Evolutionary conservation across 1,139 yeast species (phyloP).

Genomic region (Kodamaea derodonti): DNA sequence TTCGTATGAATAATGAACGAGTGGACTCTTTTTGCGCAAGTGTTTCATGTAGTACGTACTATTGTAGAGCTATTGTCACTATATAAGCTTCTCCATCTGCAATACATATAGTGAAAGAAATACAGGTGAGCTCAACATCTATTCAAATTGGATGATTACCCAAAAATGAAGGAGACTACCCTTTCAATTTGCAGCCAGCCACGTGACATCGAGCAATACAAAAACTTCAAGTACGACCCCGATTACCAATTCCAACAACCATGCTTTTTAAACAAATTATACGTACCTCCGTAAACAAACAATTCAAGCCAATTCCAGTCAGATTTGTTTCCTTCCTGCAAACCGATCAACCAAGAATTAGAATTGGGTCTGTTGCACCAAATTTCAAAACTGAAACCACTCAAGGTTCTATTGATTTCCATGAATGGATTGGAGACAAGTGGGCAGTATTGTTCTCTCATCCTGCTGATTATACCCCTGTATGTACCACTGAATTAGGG

Average conservation of each 20-base stretch:
- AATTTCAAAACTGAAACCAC: conserved; percentile 74
- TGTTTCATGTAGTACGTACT: no score
- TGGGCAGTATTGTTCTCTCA: conserved; percentile 84
- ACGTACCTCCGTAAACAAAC: conserved; percentile 8
- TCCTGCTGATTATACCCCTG: conserved; percentile 88
- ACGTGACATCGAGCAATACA: conserved; percentile 15
- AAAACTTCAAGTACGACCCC: neutral
- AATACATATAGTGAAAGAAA: no score
- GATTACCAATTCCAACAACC: neutral
- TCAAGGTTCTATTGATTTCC: conserved; percentile 70
- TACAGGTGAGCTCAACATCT: no score
- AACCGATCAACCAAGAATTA: conserved; percentile 65
- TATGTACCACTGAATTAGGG: conserved; percentile 86
- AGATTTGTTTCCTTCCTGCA: conserved; percentile 50
- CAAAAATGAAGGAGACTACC: no score
- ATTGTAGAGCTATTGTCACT: no score
- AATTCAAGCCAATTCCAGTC: conserved; percentile 4
- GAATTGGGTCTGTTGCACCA: conserved; percentile 72
- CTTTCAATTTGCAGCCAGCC: neutral
- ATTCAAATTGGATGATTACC: no score
- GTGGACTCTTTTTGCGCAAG: no score
- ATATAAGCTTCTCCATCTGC: no score
- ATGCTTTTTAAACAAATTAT: conserved; percentile 14
- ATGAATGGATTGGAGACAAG: conserved; percentile 67
- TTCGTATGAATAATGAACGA: no score